Evolutionary conservation across 2,329 filamentous ascomycete species (phyloP).

Genomic region (Fusarium sp.): DNA sequence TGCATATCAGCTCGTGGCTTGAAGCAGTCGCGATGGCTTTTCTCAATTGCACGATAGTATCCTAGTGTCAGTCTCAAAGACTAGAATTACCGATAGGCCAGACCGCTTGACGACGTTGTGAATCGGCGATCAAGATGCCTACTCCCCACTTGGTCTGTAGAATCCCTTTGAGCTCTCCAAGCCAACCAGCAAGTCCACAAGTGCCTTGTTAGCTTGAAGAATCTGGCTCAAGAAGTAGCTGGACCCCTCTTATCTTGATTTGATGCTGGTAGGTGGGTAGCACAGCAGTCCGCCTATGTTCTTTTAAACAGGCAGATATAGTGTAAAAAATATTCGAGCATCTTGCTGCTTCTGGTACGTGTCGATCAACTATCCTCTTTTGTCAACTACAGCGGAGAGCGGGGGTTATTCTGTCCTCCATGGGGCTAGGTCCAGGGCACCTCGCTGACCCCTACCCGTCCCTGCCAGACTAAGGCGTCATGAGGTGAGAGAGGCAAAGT

Average conservation of each 20-base stretch:
- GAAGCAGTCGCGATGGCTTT: conserved; percentile 1
- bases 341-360: background rate
- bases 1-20: background rate
- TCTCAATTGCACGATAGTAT: conserved; percentile 1
- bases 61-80: background rate
- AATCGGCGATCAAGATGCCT: conserved; percentile 40
- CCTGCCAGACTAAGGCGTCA: background rate
- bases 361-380: background rate
- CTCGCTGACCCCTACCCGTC: conserved; percentile 1
- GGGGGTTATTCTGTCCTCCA: background rate
- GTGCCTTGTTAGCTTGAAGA: conserved; percentile 20
- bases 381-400: background rate
- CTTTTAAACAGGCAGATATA: background rate
- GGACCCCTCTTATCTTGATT: conserved; percentile 25
- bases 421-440: conserved; percentile 20
- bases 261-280: background rate
- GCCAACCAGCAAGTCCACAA: conserved; percentile 11
- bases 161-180: conserved; percentile 1
- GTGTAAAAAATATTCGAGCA: background rate
- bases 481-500: conserved; percentile 32
- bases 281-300: background rate
- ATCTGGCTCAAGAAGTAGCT: conserved; percentile 4
- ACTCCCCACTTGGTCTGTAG: conserved; percentile 6
- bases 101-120: conserved; percentile 31
- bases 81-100: conserved; percentile 21